Evolutionary conservation across 179 eudicot species (phyloP), one percentile per base, ranked within the genome.

Genomic region (Nepenthes alata): DNA sequence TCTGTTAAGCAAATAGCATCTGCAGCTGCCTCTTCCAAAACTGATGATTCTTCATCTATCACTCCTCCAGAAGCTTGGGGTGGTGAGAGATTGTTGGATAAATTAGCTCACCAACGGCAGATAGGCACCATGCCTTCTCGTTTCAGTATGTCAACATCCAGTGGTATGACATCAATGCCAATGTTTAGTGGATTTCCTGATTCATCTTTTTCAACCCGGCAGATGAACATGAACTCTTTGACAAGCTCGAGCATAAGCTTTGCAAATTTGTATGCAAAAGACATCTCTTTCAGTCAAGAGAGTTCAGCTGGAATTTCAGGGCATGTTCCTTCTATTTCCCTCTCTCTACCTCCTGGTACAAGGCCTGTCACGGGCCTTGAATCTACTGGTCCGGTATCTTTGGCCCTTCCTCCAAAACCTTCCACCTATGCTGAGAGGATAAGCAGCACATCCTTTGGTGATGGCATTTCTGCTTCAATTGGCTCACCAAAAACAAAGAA

Each of bases 21-120:
- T 48, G 72, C 83, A 57, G 73, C 86, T 11, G 58, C 72, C 61
- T 64, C 85, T 60, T 74, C 83, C 53, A 80, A 56, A 61, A 67
- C 65, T 39, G 78, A 79, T 59, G 91, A 81, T 71, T 53, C 78
- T 53, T 76, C 98, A 54, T 76, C 87, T 48, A 78, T 82, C 56
- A 86, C 91, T 69, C 97, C 90, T 67, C 97, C 93, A 54, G 97
- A 91, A 81, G 88, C 97, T 72, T 88, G 96, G 96, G 95, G 95
- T 59, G 95, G 91, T 61, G 89, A 82, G 70, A 78, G 83, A 71
- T 63, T 83, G 61, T 61, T 87, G 12, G 90, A 87, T 63, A 90
- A 80, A 77, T 70, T 80, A 35, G 50, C 67, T 57, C 75, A 70
- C 62, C 74, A 52, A 38, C 95, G 83, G 51, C 81, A 78, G 60